phyloP scores from a whole-genome alignment of 176 grass and related monocot species.

The Hsuehochloa calcarea region DNA sequence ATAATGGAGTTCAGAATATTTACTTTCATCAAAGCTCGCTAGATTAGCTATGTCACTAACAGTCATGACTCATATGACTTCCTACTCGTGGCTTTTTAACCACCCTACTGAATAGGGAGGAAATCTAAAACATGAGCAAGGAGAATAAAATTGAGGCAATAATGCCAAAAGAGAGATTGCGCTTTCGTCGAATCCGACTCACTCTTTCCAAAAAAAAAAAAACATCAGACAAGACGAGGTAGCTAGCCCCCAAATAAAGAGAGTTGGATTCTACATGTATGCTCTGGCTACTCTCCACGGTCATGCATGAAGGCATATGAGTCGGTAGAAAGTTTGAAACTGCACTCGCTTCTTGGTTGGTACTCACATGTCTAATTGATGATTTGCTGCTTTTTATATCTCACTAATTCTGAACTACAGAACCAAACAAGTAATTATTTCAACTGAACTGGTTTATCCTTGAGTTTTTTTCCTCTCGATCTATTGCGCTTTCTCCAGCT shows the following conservation, averaged over 20 bases:
- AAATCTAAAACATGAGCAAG: not conserved
- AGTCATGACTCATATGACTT: not conserved
- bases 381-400: not conserved
- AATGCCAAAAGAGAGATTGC: conserved; percentile 18
- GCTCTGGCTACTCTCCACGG: not conserved
- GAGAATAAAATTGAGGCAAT: not conserved
- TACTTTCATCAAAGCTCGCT: not conserved
- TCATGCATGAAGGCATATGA: conserved; percentile 27
- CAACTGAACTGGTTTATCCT: not conserved
- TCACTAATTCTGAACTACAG: not conserved
- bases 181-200: too few relatives aligned
- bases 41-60: not conserved
- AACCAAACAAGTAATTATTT: not conserved
- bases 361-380: not conserved
- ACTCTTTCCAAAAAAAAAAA: too few relatives aligned
- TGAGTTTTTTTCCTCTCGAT: not conserved
- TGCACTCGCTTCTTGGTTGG: not conserved
- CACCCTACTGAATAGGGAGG: not conserved
- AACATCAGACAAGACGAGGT: too few relatives aligned
- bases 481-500: not conserved
- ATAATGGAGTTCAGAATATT: conserved; percentile 26
- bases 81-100: conserved; percentile 19
- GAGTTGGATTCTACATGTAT: not conserved
- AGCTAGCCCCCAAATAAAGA: too few relatives aligned
- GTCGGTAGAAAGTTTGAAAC: conserved; percentile 17